phyloP scores from a whole-genome alignment of 805 yeast species.

The Candida xyloterini region DNA sequence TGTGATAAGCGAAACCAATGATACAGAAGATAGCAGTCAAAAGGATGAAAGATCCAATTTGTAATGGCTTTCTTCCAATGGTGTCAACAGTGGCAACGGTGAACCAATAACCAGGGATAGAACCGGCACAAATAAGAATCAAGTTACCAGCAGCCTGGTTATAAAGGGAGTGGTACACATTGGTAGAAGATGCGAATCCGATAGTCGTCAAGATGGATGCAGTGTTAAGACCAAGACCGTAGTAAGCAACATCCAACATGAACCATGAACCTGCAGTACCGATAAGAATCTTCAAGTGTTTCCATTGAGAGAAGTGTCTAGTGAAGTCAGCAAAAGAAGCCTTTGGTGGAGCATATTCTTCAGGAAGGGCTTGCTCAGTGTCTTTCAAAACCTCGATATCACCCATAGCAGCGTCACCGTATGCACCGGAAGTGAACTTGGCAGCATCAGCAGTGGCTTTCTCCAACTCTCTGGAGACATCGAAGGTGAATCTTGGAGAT shows the following conservation, averaged over 20 bases:
- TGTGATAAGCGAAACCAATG: conserved; percentile 82
- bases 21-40: conserved; percentile 72
- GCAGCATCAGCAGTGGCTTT: conserved; percentile 56
- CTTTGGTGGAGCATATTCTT: conserved; percentile 61
- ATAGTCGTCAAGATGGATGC: conserved; percentile 76
- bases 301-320: conserved; percentile 80
- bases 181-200: conserved; percentile 72
- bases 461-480: conserved; percentile 58
- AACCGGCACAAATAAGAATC: conserved; percentile 91
- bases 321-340: conserved; percentile 76
- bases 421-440: conserved; percentile 47
- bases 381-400: conserved; percentile 45
- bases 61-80: conserved; percentile 83
- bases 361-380: conserved; percentile 41
- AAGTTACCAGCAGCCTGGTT: conserved; percentile 88
- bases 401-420: conserved; percentile 47
- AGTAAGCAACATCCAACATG: conserved; percentile 84
- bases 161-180: conserved; percentile 68
- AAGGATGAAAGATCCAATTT: conserved; percentile 68
- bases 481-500: conserved; percentile 88
- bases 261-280: conserved; percentile 96
- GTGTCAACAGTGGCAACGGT: conserved; percentile 76
- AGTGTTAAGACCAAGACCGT: conserved; percentile 83
- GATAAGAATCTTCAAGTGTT: conserved; percentile 72
- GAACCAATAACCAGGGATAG: conserved; percentile 92